Evolutionary conservation across 129 eudicot species (phyloP).

Genomic region (Flaveria robusta): DNA sequence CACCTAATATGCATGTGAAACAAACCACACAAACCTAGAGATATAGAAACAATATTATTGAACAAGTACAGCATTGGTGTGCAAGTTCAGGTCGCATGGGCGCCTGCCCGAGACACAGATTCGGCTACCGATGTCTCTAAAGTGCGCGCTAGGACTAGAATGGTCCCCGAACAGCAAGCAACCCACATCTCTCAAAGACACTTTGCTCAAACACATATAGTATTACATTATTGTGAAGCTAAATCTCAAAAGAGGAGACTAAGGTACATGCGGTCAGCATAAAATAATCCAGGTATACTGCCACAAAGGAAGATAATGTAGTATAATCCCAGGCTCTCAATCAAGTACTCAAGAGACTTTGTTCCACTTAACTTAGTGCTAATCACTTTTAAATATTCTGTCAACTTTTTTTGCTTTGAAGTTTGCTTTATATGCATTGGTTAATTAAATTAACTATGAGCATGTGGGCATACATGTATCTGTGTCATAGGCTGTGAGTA

Average conservation of each 20-base stretch:
- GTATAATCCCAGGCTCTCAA: slow-evolving; percentile 34
- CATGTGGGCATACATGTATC: slow-evolving; percentile 30
- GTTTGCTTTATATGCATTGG: slow-evolving; percentile 27
- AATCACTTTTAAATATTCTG: slow-evolving; percentile 39
- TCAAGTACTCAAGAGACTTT: slow-evolving; percentile 37
- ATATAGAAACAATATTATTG: slow-evolving; percentile 11
- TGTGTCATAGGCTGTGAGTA: slow-evolving; percentile 20
- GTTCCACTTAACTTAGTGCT: slow-evolving; percentile 45
- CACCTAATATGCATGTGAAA: slow-evolving; percentile 20
- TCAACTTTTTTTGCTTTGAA: slow-evolving; percentile 24
- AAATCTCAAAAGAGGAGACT: slow-evolving; percentile 33
- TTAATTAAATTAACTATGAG: slow-evolving; percentile 16
- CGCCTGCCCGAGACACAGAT: slow-evolving; percentile 30
- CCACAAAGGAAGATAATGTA: slow-evolving; percentile 37
- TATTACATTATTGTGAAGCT: slow-evolving; percentile 22
- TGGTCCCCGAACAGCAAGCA: slow-evolving; percentile 46
- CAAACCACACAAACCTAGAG: not conserved
- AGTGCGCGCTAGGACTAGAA: slow-evolving; percentile 35
- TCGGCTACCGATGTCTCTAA: slow-evolving; percentile 33
- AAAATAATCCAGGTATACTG: slow-evolving; percentile 29
- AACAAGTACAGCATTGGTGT: slow-evolving; percentile 27
- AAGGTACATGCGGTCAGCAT: slow-evolving; percentile 16
- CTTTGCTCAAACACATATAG: slow-evolving; percentile 23
- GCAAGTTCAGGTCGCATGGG: slow-evolving; percentile 40
- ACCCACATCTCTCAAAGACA: slow-evolving; percentile 27